Conservation (phyloP, 805 yeast genomes). For the Monosporozyma yasuniensis region DNA sequence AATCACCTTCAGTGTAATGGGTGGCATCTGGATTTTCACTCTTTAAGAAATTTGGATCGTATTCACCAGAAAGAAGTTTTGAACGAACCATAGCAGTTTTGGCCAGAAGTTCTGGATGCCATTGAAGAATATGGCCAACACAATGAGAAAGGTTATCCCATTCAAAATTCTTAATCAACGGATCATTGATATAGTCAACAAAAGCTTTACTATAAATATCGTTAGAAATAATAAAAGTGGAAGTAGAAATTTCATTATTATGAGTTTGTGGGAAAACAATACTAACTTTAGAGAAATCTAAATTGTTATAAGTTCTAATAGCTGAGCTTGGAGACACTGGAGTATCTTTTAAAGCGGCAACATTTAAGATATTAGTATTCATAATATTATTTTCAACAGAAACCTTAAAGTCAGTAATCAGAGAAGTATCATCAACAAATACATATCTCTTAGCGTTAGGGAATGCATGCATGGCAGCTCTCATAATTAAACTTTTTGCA, state of each 20-base stretch:
- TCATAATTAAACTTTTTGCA: slow-evolving; percentile 32
- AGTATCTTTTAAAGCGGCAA: slow-evolving; percentile 56
- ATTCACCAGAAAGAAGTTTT: slow-evolving; percentile 43
- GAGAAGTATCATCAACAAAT: slow-evolving; percentile 72
- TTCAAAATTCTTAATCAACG: slow-evolving; percentile 56
- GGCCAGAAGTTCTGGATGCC: slow-evolving; percentile 82
- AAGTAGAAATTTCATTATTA: slow-evolving; percentile 50
- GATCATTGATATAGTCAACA: slow-evolving; percentile 74
- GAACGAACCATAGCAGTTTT: slow-evolving; percentile 67
- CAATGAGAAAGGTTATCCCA: slow-evolving; percentile 38
- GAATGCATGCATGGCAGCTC: slow-evolving; percentile 90
- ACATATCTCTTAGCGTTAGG: slow-evolving; percentile 88
- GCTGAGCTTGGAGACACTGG: slow-evolving; percentile 43
- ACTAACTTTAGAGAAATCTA: slow-evolving; percentile 45
- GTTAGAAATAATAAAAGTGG: slow-evolving; percentile 65
- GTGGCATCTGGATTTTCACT: slow-evolving; percentile 31
- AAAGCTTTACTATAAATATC: slow-evolving; percentile 56
- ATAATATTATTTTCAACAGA: slow-evolving; percentile 54
- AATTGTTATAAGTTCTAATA: slow-evolving; percentile 50
- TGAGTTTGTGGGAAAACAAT: slow-evolving; percentile 61
- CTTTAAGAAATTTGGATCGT: slow-evolving; percentile 29
- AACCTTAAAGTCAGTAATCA: slow-evolving; percentile 63
- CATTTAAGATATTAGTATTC: slow-evolving; percentile 50
- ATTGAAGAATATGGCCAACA: slow-evolving; percentile 80
- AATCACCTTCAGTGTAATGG: slow-evolving; percentile 55